Percentiles rank a stretch among this genome's conserved stretches.
Conservation (phyloP, 2,329 filamentous ascomycete species). For the Pseudopyricularia javanii region DNA sequence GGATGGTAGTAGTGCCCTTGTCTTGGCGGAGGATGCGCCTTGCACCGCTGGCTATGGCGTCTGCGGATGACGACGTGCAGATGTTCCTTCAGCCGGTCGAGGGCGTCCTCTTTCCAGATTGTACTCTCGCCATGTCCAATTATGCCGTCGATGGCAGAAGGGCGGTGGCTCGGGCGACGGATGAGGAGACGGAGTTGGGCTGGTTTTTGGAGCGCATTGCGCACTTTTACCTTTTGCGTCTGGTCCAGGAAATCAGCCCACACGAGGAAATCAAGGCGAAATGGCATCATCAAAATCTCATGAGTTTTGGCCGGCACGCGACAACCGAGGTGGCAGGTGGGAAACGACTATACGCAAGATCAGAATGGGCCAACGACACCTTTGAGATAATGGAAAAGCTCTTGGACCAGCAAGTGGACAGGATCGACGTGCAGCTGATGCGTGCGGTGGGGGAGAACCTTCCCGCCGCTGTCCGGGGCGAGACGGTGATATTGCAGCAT, state of each 20-base stretch:
- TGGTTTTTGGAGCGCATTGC: background rate
- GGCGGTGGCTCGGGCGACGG: background rate
- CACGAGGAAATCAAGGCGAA: background rate
- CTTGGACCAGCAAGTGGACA: constrained; percentile 1
- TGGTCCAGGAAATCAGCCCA: background rate
- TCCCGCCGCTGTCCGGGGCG: constrained; percentile 5
- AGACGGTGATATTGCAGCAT: constrained; percentile 14
- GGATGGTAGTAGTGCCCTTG: background rate
- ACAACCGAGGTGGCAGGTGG: background rate
- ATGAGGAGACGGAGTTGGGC: background rate
- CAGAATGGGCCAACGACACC: background rate
- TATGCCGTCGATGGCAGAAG: background rate
- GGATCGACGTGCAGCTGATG: constrained; percentile 7
- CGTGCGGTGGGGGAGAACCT: constrained; percentile 5
- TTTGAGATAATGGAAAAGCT: background rate
- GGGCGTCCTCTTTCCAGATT: background rate
- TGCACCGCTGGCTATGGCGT: background rate
- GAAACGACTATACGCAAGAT: background rate
- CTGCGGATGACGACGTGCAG: background rate
- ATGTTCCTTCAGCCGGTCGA: background rate
- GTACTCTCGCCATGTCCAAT: background rate
- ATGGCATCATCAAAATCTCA: background rate
- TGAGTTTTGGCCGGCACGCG: background rate
- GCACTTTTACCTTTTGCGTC: background rate
- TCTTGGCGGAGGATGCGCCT: background rate